A percentile compares a stretch with the other conserved stretches of the same genome.
Conservation (phyloP, 2,329 filamentous ascomycete species). For the Coniochaeta ligniaria region DNA sequence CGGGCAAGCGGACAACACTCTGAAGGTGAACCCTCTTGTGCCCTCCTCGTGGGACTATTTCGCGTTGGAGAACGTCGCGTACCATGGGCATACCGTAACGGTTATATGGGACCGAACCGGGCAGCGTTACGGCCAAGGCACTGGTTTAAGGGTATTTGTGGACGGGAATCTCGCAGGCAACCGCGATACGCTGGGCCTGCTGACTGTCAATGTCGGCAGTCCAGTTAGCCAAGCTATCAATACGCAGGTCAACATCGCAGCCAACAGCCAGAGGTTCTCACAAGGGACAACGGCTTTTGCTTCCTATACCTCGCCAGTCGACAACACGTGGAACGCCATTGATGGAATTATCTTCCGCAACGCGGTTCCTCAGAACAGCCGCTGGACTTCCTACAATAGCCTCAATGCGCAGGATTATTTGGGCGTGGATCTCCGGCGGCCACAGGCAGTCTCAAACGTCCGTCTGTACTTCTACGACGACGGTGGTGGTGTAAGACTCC, state of each 20-base stretch:
- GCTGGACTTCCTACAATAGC: constrained; percentile 28
- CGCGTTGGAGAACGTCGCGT: constrained; percentile 32
- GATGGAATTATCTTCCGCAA: constrained; percentile 34
- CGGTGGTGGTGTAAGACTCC: constrained; percentile 20
- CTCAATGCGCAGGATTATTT: constrained; percentile 21
- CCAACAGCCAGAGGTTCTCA: constrained; percentile 23
- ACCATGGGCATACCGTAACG: constrained; percentile 32
- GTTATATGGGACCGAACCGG: constrained; percentile 32
- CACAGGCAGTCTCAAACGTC: constrained; percentile 23
- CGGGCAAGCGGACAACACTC: constrained; percentile 26
- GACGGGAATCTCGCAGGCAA: constrained; percentile 18
- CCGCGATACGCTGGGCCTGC: constrained; percentile 11
- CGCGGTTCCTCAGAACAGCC: constrained; percentile 26
- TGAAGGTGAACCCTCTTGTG: constrained; percentile 30
- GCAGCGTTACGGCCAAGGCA: constrained; percentile 23
- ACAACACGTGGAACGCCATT: constrained; percentile 28
- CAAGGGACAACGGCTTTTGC: constrained; percentile 22
- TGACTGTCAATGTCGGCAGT: constrained; percentile 11
- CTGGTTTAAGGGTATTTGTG: constrained; percentile 28
- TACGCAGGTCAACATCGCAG: constrained; percentile 28
- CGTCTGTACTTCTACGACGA: constrained; percentile 23
- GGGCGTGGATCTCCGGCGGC: constrained; percentile 8
- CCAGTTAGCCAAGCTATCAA: not conserved
- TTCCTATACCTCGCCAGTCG: constrained; percentile 24
- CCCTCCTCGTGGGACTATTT: constrained; percentile 30